phyloP scores from a whole-genome alignment of 805 yeast genomes.

The Jamesozyma rosinii region DNA sequence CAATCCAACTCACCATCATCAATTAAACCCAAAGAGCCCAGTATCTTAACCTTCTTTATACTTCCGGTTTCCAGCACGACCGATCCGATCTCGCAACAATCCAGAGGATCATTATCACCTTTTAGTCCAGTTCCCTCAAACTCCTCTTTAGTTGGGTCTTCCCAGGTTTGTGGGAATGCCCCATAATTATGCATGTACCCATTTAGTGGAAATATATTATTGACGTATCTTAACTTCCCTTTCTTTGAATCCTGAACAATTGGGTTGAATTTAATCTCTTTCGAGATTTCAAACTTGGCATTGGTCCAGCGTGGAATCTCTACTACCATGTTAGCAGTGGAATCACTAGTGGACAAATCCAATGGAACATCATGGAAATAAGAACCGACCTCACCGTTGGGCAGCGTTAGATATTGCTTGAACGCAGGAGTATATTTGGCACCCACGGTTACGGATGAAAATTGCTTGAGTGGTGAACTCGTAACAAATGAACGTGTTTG shows the following conservation, averaged over 20 bases:
- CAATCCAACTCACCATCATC: constrained; percentile 97
- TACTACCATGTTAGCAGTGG: constrained; percentile 54
- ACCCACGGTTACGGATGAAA: constrained; percentile 24
- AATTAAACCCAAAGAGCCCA: constrained; percentile 69
- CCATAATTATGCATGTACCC: constrained; percentile 87
- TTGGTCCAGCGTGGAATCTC: constrained; percentile 79
- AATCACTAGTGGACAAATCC: constrained; percentile 32
- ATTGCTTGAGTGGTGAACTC: not conserved
- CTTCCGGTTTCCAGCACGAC: constrained; percentile 51
- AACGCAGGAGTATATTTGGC: constrained; percentile 33
- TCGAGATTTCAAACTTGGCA: constrained; percentile 72
- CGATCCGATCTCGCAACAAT: constrained; percentile 83
- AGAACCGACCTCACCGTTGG: constrained; percentile 43
- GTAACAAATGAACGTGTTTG: not conserved
- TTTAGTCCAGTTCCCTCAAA: constrained; percentile 38
- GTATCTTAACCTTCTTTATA: constrained; percentile 53
- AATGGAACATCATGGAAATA: constrained; percentile 69
- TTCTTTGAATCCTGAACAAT: constrained; percentile 72
- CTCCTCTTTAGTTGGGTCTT: constrained; percentile 57
- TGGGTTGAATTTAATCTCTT: constrained; percentile 54
- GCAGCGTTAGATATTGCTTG: constrained; percentile 38
- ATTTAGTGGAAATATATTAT: constrained; percentile 71
- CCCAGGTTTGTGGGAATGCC: constrained; percentile 93
- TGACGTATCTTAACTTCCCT: constrained; percentile 59
- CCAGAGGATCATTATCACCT: constrained; percentile 95